Percentiles rank a stretch among this genome's conserved stretches.
These are phyloP conservation scores for Eucalyptus tenuipes DNA, from an alignment of 345 rosid genomes.

Conservation along the genomic window DNA sequence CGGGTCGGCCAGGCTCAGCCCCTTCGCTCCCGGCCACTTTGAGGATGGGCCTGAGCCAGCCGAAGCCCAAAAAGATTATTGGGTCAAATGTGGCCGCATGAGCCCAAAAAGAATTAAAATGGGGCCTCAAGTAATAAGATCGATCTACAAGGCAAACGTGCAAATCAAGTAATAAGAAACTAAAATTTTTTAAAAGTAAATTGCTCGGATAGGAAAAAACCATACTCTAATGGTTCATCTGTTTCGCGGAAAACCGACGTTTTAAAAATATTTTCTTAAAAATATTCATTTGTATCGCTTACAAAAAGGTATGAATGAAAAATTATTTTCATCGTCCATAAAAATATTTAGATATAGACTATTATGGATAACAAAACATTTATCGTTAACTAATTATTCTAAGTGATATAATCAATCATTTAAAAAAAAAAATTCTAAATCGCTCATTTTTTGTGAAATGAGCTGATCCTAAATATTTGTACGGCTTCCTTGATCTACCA, in stretches of 20 bases:
- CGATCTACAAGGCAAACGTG: no score
- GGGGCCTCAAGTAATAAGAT: background rate
- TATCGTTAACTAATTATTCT: fast-evolving
- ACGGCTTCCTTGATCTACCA: no score
- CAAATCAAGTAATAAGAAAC: no score
- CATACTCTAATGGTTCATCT: fast-evolving
- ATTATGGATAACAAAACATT: no score
- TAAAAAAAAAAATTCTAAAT: no score
- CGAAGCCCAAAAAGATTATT: background rate
- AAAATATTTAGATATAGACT: fast-evolving
- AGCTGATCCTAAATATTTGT: no score
- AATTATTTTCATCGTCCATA: fast-evolving
- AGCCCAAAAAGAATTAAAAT: background rate
- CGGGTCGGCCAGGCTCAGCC: background rate
- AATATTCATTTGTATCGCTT: no score
- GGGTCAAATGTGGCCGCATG: background rate
- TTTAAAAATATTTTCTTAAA: background rate
- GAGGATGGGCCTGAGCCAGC: background rate
- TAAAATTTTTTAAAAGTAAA: no score
- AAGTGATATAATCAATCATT: background rate
- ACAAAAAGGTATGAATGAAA: no score
- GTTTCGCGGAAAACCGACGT: fast-evolving
- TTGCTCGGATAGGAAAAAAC: background rate
- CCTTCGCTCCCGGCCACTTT: background rate
- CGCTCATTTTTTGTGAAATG: no score